Conservation (phyloP, 345 rosid genomes). For the Firmiana major region DNA sequence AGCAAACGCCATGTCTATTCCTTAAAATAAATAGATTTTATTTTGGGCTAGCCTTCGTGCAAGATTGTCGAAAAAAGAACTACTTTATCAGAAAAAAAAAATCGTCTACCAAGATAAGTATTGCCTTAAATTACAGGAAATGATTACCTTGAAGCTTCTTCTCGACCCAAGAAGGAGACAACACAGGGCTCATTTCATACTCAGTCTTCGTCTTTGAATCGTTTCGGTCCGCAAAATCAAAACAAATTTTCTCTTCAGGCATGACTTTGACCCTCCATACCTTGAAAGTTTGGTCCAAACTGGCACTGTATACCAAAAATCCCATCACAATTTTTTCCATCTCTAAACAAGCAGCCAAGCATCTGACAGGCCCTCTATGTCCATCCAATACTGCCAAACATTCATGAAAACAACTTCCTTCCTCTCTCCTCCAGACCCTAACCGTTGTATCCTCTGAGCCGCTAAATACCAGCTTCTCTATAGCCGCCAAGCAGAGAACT, state of each 20-base stretch:
- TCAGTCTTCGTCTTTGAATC: slow-evolving; percentile 19
- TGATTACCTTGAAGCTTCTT: slow-evolving; percentile 34
- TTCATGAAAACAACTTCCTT: slow-evolving; percentile 51
- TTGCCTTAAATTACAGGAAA: slow-evolving; percentile 18
- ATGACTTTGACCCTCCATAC: slow-evolving; percentile 51
- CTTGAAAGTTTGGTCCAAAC: slow-evolving; percentile 51
- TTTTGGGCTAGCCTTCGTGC: neutral
- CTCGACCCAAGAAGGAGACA: slow-evolving; percentile 59
- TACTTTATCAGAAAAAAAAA: neutral
- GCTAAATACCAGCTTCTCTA: slow-evolving; percentile 42
- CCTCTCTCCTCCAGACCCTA: slow-evolving; percentile 53
- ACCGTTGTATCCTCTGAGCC: slow-evolving; percentile 55
- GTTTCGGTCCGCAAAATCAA: slow-evolving; percentile 19
- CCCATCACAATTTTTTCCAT: slow-evolving; percentile 48
- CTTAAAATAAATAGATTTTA: neutral
- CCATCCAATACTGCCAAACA: slow-evolving; percentile 50
- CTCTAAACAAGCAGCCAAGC: slow-evolving; percentile 42
- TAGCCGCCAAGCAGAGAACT: slow-evolving; percentile 36
- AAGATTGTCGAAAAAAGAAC: neutral
- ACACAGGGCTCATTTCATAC: slow-evolving; percentile 42
- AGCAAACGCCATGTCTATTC: neutral
- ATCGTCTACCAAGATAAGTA: no score
- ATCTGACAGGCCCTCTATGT: slow-evolving; percentile 45
- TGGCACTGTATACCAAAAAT: slow-evolving; percentile 43
- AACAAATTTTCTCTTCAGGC: slow-evolving; percentile 30